Percentiles rank a stretch among this genome's conserved stretches.
phyloP scores from a whole-genome alignment of 1,284 basidiomycete species.

The Austropuccinia psidii region DNA sequence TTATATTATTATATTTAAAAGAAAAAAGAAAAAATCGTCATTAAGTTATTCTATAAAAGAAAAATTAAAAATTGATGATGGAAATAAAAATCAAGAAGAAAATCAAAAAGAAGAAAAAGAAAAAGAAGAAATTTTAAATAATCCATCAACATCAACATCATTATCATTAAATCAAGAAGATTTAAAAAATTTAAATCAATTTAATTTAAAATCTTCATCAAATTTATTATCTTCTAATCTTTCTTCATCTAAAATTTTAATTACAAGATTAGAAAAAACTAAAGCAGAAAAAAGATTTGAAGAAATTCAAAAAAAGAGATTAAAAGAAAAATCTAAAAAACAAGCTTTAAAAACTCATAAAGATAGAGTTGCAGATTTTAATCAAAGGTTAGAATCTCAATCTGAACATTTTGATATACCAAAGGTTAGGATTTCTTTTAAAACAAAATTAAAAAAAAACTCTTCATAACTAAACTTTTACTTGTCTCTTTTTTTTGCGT shows the following conservation, averaged over 20 bases:
- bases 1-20: neutral
- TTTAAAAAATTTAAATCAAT: neutral
- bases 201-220: no score
- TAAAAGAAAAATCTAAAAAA: conserved; percentile 70
- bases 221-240: no score
- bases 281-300: conserved; percentile 38
- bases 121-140: no score
- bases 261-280: conserved; percentile 36
- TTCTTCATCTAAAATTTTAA: no score
- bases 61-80: neutral
- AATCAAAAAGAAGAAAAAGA: no score
- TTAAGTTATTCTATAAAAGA: neutral
- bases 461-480: no score
- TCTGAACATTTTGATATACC: conserved; percentile 91
- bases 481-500: no score
- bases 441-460: no score
- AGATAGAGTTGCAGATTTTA: conserved; percentile 87
- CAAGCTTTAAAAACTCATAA: conserved; percentile 84
- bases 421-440: no score
- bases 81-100: no score
- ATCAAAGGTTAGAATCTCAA: conserved; percentile 74
- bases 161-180: neutral
- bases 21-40: conserved; percentile 12
- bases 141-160: neutral
- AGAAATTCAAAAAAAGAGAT: conserved; percentile 51